Conservation (phyloP, 2,329 filamentous ascomycete genomes). For the Corynespora cassiicola region DNA sequence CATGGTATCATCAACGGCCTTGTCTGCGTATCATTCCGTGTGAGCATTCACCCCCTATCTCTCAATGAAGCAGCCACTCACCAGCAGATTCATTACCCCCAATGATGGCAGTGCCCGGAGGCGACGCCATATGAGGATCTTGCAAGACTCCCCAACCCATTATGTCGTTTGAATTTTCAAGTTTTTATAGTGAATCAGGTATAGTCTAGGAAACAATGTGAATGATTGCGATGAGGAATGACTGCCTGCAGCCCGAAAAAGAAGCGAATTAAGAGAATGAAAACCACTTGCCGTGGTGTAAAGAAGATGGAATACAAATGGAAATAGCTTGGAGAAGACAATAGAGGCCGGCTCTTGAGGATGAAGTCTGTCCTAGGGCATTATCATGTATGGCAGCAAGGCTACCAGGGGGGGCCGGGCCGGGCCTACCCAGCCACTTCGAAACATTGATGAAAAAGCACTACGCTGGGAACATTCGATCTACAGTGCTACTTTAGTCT, state of each 20-base stretch:
- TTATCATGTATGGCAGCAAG: constrained; percentile 19
- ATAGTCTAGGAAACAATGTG: constrained; percentile 4
- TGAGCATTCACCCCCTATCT: too few species aligned
- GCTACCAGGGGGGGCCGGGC: constrained; percentile 6
- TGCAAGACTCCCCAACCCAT: constrained; percentile 42
- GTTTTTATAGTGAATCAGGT: constrained; percentile 1
- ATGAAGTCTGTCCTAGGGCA: constrained; percentile 1
- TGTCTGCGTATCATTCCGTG: background rate
- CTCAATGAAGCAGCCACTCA: too few species aligned
- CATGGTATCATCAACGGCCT: constrained; percentile 19
- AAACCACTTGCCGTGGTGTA: background rate
- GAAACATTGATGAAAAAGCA: constrained; percentile 21
- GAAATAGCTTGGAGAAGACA: constrained; percentile 2
- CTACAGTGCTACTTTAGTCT: constrained; percentile 7
- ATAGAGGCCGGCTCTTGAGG: constrained; percentile 20
- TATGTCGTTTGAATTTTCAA: too few species aligned
- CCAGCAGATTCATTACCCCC: constrained; percentile 16
- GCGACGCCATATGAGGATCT: constrained; percentile 35
- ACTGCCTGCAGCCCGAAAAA: constrained; percentile 33
- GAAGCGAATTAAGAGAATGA: constrained; percentile 4
- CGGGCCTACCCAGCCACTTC: constrained; percentile 11
- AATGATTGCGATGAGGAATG: too few species aligned
- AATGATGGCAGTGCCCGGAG: constrained; percentile 39
- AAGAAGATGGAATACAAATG: constrained; percentile 6
- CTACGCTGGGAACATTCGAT: constrained; percentile 11